Conservation (phyloP, 768 basidiomycete species). For the Albatrellus ellisii region DNA sequence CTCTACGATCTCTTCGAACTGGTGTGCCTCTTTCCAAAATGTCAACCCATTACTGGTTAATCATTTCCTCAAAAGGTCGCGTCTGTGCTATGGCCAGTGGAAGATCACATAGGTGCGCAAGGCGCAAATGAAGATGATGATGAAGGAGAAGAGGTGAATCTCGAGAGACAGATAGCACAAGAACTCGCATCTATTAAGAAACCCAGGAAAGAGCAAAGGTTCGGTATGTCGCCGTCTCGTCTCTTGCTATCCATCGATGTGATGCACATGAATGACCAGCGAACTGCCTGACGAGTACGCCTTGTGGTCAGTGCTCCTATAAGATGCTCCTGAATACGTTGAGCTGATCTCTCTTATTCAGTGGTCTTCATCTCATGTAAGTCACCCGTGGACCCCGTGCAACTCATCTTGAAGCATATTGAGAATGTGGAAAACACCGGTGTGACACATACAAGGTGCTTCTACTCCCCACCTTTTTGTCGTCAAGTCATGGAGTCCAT, state of each 20-base stretch:
- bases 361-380: constrained; percentile 76
- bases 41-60: neutral
- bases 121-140: constrained; percentile 17
- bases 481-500: neutral
- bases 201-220: constrained; percentile 46
- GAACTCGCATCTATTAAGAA: constrained; percentile 63
- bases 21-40: constrained; percentile 27
- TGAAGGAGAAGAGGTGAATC: constrained; percentile 28
- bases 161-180: constrained; percentile 60
- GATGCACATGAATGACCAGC: constrained; percentile 24
- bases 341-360: constrained; percentile 17
- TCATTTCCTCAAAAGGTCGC: constrained; percentile 36
- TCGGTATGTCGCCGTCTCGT: constrained; percentile 32
- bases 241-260: neutral
- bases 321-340: neutral
- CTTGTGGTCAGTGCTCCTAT: constrained; percentile 41
- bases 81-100: constrained; percentile 54
- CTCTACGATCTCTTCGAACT: constrained; percentile 68
- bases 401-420: constrained; percentile 51
- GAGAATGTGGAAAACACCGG: constrained; percentile 50
- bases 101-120: constrained; percentile 4
- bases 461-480: neutral
- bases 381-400: constrained; percentile 64
- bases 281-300: constrained; percentile 69
- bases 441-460: constrained; percentile 48